Evolutionary conservation across 768 basidiomycete species (phyloP), one percentile per base, ranked within the genome.

Genomic region (Lentinula boryana): DNA sequence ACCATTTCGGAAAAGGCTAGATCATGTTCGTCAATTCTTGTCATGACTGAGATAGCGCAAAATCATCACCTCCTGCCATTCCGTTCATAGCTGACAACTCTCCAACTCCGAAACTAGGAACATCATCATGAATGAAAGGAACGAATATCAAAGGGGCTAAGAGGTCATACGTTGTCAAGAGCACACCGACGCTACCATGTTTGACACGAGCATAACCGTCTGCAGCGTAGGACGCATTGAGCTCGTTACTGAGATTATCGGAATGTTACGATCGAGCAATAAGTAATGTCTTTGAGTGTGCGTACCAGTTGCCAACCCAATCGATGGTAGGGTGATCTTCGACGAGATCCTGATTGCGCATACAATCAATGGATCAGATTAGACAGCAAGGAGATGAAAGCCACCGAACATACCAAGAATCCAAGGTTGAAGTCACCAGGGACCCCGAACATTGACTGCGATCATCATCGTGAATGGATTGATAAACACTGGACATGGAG

Each of bases 201-300:
- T 93, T 95, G 56, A 95, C 86, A 60, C 95, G 83, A 18, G 95
- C 92, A 71, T 96, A 96, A 10, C 95, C 95, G 68, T 95, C 94
- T 0, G 92, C 92, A 15, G 95, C 95, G 71, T 97, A 97, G 0
- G 91, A 80, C 0, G 92, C 89, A 64, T 95, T 92, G 51, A 95
- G 78, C 69, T 94, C 89, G 62, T 93, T 92, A 65, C 90, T 91
- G 61, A 0, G 60, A n/a, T 60, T 63, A 51, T 33, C 16, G 16
- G 41, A n/a, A 48, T 46, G 56, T 35, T 57, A 38, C n/a, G 49
- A 15, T 40, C 44, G 16, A 58, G 27, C 36, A 13, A 54, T 36
- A 4, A 50, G 46, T 46, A 16, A 27, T 33, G 54, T 21, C 33
- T 36, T 60, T 5, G 13, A 6, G 48, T 15, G 9, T 0, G 58